phyloP scores from a whole-genome alignment of 192 early-diverging fungal genomes.

The Entomortierella lignicola region DNA sequence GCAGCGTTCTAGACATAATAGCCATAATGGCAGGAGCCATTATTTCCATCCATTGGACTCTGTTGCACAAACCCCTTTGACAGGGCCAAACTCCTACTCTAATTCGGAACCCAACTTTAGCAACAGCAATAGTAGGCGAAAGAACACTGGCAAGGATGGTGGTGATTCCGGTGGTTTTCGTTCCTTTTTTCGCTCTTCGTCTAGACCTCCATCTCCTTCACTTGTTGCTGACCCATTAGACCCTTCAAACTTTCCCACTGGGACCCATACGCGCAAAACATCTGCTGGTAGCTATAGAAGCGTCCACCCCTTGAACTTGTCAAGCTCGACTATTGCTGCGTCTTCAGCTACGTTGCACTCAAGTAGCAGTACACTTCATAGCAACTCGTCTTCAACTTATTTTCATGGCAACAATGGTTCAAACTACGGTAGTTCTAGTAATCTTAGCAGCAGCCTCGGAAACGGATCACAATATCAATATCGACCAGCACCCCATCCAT shows the following conservation, averaged over 20 bases:
- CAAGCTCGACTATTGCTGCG: constrained; percentile 2
- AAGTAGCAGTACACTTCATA: constrained; percentile 4
- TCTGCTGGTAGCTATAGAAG: constrained; percentile 16
- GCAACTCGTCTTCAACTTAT: background rate
- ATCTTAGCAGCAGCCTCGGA: constrained; percentile 12
- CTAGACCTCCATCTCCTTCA: constrained; percentile 41
- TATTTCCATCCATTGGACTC: constrained; percentile 24
- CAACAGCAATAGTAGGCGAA: constrained; percentile 2
- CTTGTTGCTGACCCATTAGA: constrained; percentile 16
- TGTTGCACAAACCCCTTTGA: constrained; percentile 13
- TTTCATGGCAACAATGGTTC: background rate
- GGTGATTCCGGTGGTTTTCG: constrained; percentile 26
- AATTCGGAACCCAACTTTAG: background rate
- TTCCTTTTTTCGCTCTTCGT: constrained; percentile 44
- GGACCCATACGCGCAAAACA: constrained; percentile 27
- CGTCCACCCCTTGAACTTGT: background rate
- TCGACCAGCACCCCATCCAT: constrained; percentile 11
- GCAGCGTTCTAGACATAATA: constrained; percentile 14
- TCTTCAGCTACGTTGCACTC: constrained; percentile 4
- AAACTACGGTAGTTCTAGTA: constrained; percentile 9
- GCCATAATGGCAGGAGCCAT: constrained; percentile 26
- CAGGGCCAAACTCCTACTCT: background rate
- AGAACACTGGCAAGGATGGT: constrained; percentile 23
- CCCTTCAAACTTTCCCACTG: background rate
- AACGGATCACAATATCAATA: constrained; percentile 7